Evolutionary conservation across 495 filamentous ascomycete species (phyloP), one percentile per base, ranked within the genome.

Genomic region (Schizothecium vesticola): DNA sequence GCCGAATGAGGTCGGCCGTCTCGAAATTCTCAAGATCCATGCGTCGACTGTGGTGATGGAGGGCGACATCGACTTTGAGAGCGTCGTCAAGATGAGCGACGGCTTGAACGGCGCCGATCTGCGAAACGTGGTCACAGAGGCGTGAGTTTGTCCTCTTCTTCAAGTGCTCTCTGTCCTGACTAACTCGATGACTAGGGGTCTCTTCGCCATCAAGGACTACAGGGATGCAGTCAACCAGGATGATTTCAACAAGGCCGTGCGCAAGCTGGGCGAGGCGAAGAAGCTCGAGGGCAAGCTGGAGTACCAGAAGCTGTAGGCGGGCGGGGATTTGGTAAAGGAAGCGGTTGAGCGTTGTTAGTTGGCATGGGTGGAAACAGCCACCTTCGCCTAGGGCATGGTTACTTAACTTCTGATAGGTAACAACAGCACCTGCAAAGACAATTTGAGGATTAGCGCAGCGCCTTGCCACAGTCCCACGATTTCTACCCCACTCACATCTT

Each of bases 11-110:
- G 95, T 98, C 36, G 96, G 96, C 61, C 88, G 96, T 62, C 82
- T 99, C 71, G 96, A 99, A 82, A 97, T 99, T 81, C 83, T 99
- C 78, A 99, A 99, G 88, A 99, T 99, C 70, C 96, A 99, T 76
- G 87, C 96, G 13, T 88, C 87, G 57, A 88, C 90, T 63, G 96
- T 98, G 19, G 85, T 90, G 56, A 86, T 91, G 61, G 95, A 98
- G 62, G 95, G 95, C 9, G 96, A 99, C 70, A 94, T 99, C 77
- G 96, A 99, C 80, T 98, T 96, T 76, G 96, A 99, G 86, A 97
- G 93, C 74, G 92, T 99, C 31, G 96, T 99, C 75, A 99, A 99
- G 86, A 99, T 99, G 96, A 96, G 92, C 73, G 96, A 99, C 74
- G 92, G 93, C 55, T 85, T 98, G 55, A 99, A 99, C 80, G 96